Base-by-base conservation (phyloP, 163 green algal species). In the Scenedesmus sp. region DNA sequence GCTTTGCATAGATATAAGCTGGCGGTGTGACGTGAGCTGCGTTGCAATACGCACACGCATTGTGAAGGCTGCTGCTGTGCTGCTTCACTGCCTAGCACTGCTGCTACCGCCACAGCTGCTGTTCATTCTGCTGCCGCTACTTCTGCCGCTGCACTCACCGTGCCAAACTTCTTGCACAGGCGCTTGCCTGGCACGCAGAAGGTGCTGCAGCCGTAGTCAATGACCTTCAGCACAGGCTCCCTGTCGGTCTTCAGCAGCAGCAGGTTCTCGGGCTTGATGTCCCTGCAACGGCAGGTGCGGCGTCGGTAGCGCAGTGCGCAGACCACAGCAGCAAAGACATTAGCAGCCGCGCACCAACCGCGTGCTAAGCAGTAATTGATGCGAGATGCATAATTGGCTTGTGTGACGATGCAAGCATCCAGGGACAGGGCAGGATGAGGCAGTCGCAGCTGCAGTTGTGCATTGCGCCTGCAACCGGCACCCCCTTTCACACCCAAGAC, bases 161-260 rank as follows among this genome's bases (percentile, higher is more conserved):
- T 95, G 46, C 94, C 96, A 91, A 97, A 95, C 90, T 96, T 97
- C 46, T 97, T 93, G 60, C 92, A 92, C 0, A 97, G 92, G 26
- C 93, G 88, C 84, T 96, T 94, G 1, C 93, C 93, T 4, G 90
- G 76, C 66, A 94, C 34, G 84, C 95, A 97, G 94, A 97, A 97
- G 81, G 96, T 95, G 67, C 88, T 95, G 70, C 94, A 96, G 62
- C 96, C 96, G 90, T 96, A 97, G 83, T 97, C 96, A 60, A 97
- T 95, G 74, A 97, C 94, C 82, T 97, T 91, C 6, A 91, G 55
- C 76, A 81, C 46, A 12, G 70, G 46, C 5, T n/a, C 16, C 34
- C 66, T 66, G 13, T 82, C 59, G 1, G 59, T 46, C 23, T 76
- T 46, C n/a, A 86, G 16, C 74, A 94, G 76, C 88, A 94, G 26